phyloP scores from a whole-genome alignment of 306 rosid species.

The Herpetospermum pedunculosum region DNA sequence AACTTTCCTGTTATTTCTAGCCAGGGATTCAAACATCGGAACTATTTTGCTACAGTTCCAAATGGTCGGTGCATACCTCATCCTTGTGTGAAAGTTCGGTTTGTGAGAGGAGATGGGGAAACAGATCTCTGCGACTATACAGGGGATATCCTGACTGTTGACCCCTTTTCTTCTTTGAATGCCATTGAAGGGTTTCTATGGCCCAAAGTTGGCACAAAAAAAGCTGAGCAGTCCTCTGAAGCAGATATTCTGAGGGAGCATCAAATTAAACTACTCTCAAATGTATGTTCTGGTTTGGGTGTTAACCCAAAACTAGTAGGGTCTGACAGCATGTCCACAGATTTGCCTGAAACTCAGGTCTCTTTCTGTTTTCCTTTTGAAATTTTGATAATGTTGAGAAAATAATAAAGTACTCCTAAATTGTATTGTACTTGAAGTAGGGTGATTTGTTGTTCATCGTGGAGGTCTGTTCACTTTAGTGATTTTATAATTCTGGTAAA shows the following conservation, averaged over 20 bases:
- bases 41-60: constrained; percentile 64
- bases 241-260: constrained; percentile 32
- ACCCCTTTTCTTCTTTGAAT: constrained; percentile 68
- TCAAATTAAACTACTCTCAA: constrained; percentile 30
- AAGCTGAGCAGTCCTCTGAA: constrained; percentile 22
- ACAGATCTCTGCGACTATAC: constrained; percentile 37
- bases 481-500: not conserved
- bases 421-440: not conserved
- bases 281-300: constrained; percentile 32
- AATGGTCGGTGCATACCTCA: constrained; percentile 37
- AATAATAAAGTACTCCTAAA: not conserved
- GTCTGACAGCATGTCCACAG: constrained; percentile 28
- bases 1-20: constrained; percentile 67
- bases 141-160: constrained; percentile 55
- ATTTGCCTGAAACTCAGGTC: constrained; percentile 50
- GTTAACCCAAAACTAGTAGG: constrained; percentile 20
- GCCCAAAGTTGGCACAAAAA: constrained; percentile 49
- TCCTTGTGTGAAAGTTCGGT: constrained; percentile 64
- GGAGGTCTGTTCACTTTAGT: not conserved
- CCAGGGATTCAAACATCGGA: constrained; percentile 41
- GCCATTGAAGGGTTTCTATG: constrained; percentile 61
- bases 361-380: not conserved
- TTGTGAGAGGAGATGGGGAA: constrained; percentile 69
- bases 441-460: not conserved
- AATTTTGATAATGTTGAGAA: not conserved